Evolutionary conservation across 805 yeast species (phyloP).

Genomic region (Wilhelminamyces savonicus): DNA sequence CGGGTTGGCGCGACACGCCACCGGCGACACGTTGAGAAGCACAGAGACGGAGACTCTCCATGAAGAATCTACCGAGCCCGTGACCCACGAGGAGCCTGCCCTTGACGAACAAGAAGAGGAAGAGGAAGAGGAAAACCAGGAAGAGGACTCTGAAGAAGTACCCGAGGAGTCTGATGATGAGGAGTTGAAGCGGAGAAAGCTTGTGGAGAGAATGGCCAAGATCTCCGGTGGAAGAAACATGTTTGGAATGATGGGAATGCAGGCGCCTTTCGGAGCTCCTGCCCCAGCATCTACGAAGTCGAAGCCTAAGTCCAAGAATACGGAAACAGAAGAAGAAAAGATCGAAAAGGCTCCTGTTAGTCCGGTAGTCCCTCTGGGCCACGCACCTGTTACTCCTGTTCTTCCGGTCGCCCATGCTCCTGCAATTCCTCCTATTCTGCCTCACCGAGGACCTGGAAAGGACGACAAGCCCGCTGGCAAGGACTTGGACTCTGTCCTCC

Average conservation of each 20-base stretch:
- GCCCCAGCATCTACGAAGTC: slow-evolving; percentile 5
- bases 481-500: no score
- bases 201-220: slow-evolving; percentile 94
- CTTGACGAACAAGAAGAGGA: slow-evolving; percentile 34
- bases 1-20: neutral
- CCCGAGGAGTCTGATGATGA: slow-evolving; percentile 63
- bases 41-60: neutral
- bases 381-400: neutral
- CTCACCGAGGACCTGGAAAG: no score
- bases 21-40: no score
- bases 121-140: slow-evolving; percentile 45
- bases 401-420: neutral
- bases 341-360: slow-evolving; percentile 1
- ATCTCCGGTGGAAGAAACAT: slow-evolving; percentile 81
- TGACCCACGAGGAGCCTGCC: slow-evolving; percentile 6
- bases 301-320: slow-evolving; percentile 4
- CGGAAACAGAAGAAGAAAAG: slow-evolving; percentile 7
- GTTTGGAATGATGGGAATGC: slow-evolving; percentile 66
- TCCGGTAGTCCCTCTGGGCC: slow-evolving; percentile 3
- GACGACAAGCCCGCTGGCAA: no score
- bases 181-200: slow-evolving; percentile 64
- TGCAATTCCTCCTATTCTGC: neutral
- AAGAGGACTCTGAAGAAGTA: slow-evolving; percentile 17
- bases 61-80: slow-evolving; percentile 6
- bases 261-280: slow-evolving; percentile 31